Evolutionary conservation across 192 early-diverging fungal genomes (phyloP).

Genomic region (Coemansia sp.): DNA sequence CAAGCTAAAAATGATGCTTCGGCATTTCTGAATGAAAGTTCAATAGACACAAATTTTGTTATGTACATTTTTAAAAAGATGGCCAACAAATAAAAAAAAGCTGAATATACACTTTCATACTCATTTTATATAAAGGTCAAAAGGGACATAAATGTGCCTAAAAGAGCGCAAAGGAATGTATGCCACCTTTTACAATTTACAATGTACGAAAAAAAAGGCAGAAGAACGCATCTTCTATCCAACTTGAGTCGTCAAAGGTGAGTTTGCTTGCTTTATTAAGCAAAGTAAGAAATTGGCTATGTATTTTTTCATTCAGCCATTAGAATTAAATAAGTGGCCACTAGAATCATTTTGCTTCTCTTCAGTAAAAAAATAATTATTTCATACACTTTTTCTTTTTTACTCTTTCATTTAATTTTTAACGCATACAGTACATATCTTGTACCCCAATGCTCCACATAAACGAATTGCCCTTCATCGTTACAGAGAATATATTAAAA

Average conservation of each 20-base stretch:
- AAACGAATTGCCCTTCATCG: background rate
- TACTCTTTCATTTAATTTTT: background rate
- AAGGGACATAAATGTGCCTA: background rate
- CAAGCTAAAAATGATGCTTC: no score
- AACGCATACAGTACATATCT: background rate
- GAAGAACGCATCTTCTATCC: background rate
- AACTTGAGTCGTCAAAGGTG: no score
- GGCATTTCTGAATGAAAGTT: no score
- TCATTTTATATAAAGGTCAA: background rate
- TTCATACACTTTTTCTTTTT: background rate
- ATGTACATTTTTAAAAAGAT: background rate
- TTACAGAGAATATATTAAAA: background rate
- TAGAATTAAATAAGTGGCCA: background rate
- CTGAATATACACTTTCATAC: background rate
- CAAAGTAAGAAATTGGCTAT: background rate
- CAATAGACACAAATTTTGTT: no score
- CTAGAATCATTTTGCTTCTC: background rate
- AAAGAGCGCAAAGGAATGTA: no score
- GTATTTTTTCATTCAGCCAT: background rate
- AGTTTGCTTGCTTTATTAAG: background rate
- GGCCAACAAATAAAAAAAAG: background rate
- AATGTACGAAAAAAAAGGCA: background rate
- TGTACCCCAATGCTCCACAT: background rate
- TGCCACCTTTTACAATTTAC: background rate
- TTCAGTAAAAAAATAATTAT: background rate